These are phyloP conservation scores for Komagataella mondaviorum DNA, from an alignment of 805 yeast genomes.

Conservation along the genomic window DNA sequence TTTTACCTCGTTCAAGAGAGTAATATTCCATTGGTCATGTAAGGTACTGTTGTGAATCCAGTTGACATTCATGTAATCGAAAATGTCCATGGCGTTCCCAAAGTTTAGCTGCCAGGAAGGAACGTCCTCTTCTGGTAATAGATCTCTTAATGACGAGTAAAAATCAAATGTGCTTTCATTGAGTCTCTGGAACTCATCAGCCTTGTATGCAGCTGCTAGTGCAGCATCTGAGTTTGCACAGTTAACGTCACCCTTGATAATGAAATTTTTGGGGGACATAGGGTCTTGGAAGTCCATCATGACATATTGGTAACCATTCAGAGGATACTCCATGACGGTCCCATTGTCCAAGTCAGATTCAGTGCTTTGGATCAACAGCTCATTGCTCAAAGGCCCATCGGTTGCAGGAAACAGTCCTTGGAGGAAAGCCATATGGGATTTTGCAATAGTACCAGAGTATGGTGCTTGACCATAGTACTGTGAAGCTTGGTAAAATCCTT, in stretches of 20 bases:
- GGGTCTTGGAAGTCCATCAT: conserved; percentile 21
- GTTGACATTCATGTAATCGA: conserved; percentile 26
- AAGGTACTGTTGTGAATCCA: conserved; percentile 26
- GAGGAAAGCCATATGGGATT: conserved; percentile 27
- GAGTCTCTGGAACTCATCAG: conserved; percentile 17
- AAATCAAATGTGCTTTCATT: conserved; percentile 24
- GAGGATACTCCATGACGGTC: conserved; percentile 21
- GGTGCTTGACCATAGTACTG: conserved; percentile 24
- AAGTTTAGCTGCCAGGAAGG: conserved; percentile 16
- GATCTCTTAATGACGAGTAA: conserved; percentile 19
- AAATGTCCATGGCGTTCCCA: conserved; percentile 24
- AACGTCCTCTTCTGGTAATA: conserved; percentile 14
- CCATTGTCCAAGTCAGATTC: conserved; percentile 26
- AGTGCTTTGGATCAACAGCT: conserved; percentile 10
- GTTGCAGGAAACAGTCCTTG: conserved; percentile 36
- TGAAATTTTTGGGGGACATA: conserved; percentile 22
- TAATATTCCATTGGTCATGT: conserved; percentile 17
- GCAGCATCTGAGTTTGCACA: conserved; percentile 27
- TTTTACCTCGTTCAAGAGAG: conserved; percentile 17
- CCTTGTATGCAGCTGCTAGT: conserved; percentile 12
- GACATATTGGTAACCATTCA: conserved; percentile 32
- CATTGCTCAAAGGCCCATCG: conserved; percentile 12
- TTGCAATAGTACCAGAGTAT: conserved; percentile 21
- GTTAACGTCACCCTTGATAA: conserved; percentile 25
- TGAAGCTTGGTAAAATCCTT: conserved; percentile 21